phyloP scores from a whole-genome alignment of 2,329 filamentous ascomycete species.

The Aspergillus aculeatus region DNA sequence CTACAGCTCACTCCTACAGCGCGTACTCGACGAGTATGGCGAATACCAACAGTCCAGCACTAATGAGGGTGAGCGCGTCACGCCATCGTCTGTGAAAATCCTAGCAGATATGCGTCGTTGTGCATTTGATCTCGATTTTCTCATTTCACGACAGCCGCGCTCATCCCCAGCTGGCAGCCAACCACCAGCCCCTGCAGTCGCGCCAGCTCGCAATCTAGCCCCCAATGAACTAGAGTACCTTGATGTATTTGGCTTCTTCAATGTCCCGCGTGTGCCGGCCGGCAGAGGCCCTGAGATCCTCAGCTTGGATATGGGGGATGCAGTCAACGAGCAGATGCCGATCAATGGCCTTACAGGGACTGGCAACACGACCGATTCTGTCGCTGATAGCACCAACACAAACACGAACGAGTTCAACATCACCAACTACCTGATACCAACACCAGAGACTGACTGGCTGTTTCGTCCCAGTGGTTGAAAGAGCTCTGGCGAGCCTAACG shows the following conservation, averaged over 20 bases:
- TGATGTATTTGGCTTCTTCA: constrained; percentile 94
- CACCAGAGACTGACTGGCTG: constrained; percentile 48
- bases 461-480: constrained; percentile 29
- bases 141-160: constrained; percentile 77
- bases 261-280: constrained; percentile 70
- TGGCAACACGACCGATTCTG: constrained; percentile 11
- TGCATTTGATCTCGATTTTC: constrained; percentile 84
- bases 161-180: constrained; percentile 37
- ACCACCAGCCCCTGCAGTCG: constrained; percentile 23
- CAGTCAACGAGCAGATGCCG: constrained; percentile 36
- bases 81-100: constrained; percentile 80
- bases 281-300: constrained; percentile 29
- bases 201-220: constrained; percentile 63
- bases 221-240: constrained; percentile 85
- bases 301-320: constrained; percentile 26
- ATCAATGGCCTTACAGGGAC: constrained; percentile 35
- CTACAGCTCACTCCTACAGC: constrained; percentile 74
- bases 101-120: constrained; percentile 88
- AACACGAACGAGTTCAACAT: constrained; percentile 45
- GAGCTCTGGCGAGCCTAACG: neutral
- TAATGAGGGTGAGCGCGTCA: constrained; percentile 67
- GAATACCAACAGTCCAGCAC: constrained; percentile 66
- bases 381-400: constrained; percentile 21
- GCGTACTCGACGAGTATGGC: constrained; percentile 81
- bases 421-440: constrained; percentile 47